phyloP scores from a whole-genome alignment of 129 eudicot genomes.

The Flaveria trinervia region DNA sequence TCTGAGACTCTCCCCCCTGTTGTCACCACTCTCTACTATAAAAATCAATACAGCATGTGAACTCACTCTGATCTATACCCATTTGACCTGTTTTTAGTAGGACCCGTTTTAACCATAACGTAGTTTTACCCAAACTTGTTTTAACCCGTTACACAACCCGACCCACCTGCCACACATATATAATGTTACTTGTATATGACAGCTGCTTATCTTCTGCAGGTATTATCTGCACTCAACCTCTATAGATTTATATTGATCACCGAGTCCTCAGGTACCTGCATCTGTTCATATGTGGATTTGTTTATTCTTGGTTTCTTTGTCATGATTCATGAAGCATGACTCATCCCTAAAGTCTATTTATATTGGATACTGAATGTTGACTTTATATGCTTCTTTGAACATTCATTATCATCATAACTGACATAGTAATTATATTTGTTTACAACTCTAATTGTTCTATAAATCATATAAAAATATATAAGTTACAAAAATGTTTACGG shows the following conservation, averaged over 20 bases:
- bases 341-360: background rate
- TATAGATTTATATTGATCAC: slow-evolving; percentile 78
- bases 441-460: background rate
- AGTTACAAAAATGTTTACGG: background rate
- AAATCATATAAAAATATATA: background rate
- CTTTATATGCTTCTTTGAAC: background rate
- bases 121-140: too few species aligned
- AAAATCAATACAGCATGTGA: too few species aligned
- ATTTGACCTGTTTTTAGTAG: too few species aligned
- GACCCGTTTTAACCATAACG: too few species aligned
- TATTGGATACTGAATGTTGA: background rate
- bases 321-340: slow-evolving; percentile 4
- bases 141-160: background rate
- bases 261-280: slow-evolving; percentile 71
- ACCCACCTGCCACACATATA: background rate
- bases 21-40: too few species aligned
- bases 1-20: too few species aligned
- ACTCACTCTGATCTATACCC: too few species aligned
- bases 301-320: background rate
- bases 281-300: slow-evolving; percentile 7
- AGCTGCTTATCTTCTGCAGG: slow-evolving; percentile 49
- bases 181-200: slow-evolving; percentile 27
- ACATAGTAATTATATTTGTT: background rate
- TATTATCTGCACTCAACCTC: slow-evolving; percentile 78
- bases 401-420: background rate